Evolutionary conservation across 129 eudicot genomes (phyloP).

Genomic region (Helichrysum umbraculigerum): DNA sequence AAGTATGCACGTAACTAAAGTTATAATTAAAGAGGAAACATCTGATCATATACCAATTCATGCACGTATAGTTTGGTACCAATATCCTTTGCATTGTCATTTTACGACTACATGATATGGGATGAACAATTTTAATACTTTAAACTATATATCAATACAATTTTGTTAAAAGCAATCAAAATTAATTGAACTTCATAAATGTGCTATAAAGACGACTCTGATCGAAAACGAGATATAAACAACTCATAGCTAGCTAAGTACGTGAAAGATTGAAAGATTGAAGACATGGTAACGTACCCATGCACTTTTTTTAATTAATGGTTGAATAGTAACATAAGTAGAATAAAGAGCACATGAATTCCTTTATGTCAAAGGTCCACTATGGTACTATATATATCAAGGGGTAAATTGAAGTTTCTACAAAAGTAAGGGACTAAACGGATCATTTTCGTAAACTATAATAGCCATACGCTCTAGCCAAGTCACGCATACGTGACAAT

Average conservation of each 20-base stretch:
- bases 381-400: slow-evolving; percentile 20
- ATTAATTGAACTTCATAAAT: slow-evolving; percentile 6
- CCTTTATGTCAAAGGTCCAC: slow-evolving; percentile 34
- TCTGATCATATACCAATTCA: background rate
- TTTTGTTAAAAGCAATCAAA: too few species aligned
- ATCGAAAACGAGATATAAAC: slow-evolving; percentile 5
- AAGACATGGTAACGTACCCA: background rate
- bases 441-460: background rate
- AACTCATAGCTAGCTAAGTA: slow-evolving; percentile 5
- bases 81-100: background rate
- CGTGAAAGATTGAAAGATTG: slow-evolving; percentile 14
- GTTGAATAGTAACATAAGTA: slow-evolving; percentile 25
- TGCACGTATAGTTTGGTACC: background rate
- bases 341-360: slow-evolving; percentile 34
- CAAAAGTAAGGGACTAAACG: slow-evolving; percentile 18
- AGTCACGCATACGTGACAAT: slow-evolving; percentile 18
- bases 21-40: background rate
- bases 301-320: slow-evolving; percentile 29
- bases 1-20: too few species aligned
- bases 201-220: background rate
- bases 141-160: background rate
- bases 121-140: background rate
- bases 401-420: background rate
- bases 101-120: background rate
- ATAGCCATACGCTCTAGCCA: slow-evolving; percentile 8